Conservation (phyloP, 306 rosid genomes). For the Medicago arabica region DNA sequence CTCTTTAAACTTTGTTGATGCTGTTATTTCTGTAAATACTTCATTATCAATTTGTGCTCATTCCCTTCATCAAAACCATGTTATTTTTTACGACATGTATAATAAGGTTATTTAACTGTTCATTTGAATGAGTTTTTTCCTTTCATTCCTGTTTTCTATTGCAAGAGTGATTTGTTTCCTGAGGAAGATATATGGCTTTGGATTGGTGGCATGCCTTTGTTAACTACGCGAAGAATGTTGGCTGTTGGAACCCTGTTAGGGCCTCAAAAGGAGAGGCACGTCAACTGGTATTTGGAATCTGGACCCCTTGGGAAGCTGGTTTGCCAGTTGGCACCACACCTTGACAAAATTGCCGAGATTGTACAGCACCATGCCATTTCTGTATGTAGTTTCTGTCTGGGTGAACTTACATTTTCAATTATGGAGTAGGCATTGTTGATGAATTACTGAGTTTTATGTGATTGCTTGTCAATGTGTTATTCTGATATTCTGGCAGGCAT, state of each 20-base stretch:
- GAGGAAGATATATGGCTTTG: conserved; percentile 93
- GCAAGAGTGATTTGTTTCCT: conserved; percentile 92
- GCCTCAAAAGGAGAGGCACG: conserved; percentile 73
- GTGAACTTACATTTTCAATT: conserved; percentile 38
- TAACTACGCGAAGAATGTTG: conserved; percentile 82
- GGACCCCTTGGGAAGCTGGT: conserved; percentile 76
- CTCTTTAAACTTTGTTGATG: conserved; percentile 5
- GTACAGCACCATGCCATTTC: conserved; percentile 91
- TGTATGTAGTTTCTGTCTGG: conserved; percentile 62
- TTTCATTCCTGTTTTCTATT: conserved; percentile 38
- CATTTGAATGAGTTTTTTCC: conserved; percentile 37
- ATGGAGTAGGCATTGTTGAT: conserved; percentile 23
- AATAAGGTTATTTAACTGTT: conserved; percentile 35
- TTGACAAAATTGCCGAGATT: conserved; percentile 82
- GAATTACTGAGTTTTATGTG: conserved; percentile 20
- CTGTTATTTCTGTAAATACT: conserved; percentile 23
- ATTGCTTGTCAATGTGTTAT: conserved; percentile 16
- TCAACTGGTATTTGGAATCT: conserved; percentile 91
- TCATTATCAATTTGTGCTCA: background rate
- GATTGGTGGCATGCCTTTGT: conserved; percentile 90
- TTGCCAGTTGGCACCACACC: conserved; percentile 74
- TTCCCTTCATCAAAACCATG: conserved; percentile 7
- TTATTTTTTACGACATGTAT: conserved; percentile 15
- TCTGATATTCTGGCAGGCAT: conserved; percentile 60
- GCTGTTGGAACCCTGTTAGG: conserved; percentile 86